These are phyloP conservation scores for Xenoacremonium recifei DNA, from an alignment of 2,329 filamentous ascomycete species.

Conservation along the genomic window DNA sequence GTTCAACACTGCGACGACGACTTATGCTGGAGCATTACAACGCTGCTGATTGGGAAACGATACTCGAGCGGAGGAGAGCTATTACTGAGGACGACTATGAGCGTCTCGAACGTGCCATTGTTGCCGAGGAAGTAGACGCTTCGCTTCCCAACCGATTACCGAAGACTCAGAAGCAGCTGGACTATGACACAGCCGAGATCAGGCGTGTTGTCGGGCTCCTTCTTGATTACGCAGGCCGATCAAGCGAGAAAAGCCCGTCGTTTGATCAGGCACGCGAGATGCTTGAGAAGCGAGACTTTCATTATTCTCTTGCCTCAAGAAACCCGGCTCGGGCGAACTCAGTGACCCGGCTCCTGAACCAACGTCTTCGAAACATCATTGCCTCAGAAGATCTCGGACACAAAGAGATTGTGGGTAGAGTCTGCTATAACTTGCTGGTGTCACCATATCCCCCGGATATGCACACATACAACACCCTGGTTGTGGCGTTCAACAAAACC, in stretches of 20 bases:
- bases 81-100: constrained; percentile 28
- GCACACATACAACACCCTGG: constrained; percentile 68
- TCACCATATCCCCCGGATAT: constrained; percentile 62
- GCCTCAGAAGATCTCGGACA: constrained; percentile 20
- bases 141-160: constrained; percentile 19
- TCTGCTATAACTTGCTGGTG: constrained; percentile 66
- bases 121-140: constrained; percentile 26
- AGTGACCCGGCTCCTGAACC: constrained; percentile 29
- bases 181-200: constrained; percentile 24
- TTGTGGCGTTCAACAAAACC: constrained; percentile 60
- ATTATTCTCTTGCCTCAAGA: constrained; percentile 28
- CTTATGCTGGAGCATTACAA: constrained; percentile 29
- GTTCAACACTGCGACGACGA: constrained; percentile 25
- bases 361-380: constrained; percentile 28
- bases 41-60: not conserved
- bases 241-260: constrained; percentile 20
- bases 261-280: constrained; percentile 30
- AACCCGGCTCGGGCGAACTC: constrained; percentile 22
- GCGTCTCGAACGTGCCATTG: constrained; percentile 27
- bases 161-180: constrained; percentile 25
- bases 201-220: constrained; percentile 29
- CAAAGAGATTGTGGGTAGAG: constrained; percentile 36
- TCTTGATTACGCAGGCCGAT: constrained; percentile 23
- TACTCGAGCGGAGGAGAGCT: constrained; percentile 18
- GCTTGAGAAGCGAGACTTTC: constrained; percentile 7